Evolutionary conservation across 2,329 filamentous ascomycete genomes (phyloP).

Genomic region (Phaeosphaeriaceae sp.): DNA sequence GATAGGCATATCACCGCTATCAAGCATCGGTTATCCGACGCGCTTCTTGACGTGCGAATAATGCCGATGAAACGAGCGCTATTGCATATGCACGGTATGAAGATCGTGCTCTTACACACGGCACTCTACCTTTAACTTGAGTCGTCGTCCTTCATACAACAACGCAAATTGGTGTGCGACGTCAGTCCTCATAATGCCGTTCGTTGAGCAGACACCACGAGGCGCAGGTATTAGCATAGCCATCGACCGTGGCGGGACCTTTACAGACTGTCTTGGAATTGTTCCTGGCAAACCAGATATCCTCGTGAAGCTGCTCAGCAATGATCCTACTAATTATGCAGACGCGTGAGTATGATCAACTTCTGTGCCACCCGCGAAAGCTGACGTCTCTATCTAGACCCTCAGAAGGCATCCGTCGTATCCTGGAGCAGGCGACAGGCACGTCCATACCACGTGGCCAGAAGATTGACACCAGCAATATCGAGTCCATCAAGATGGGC

Average conservation of each 20-base stretch:
- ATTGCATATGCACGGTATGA: too few relatives aligned
- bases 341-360: conserved; percentile 28
- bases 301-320: conserved; percentile 38
- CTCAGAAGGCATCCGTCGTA: conserved; percentile 40
- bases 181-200: too few relatives aligned
- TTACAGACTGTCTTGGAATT: conserved; percentile 31
- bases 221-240: conserved; percentile 19
- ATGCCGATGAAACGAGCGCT: too few relatives aligned
- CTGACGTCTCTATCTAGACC: conserved; percentile 21
- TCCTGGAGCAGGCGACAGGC: conserved; percentile 29
- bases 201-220: too few relatives aligned
- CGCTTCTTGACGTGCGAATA: too few relatives aligned
- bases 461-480: conserved; percentile 26
- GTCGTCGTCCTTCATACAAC: too few relatives aligned
- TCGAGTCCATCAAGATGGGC: conserved; percentile 29
- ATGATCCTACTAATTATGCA: conserved; percentile 37
- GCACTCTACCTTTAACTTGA: too few relatives aligned
- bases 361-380: too few relatives aligned
- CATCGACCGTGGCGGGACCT: conserved; percentile 38
- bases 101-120: too few relatives aligned
- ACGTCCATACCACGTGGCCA: conserved; percentile 23
- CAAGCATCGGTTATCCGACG: too few relatives aligned
- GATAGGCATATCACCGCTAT: conserved; percentile 2
- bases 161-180: too few relatives aligned
- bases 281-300: conserved; percentile 25